phyloP scores from a whole-genome alignment of 2,329 filamentous ascomycete species.

The Ploettnerulaceae sp. region DNA sequence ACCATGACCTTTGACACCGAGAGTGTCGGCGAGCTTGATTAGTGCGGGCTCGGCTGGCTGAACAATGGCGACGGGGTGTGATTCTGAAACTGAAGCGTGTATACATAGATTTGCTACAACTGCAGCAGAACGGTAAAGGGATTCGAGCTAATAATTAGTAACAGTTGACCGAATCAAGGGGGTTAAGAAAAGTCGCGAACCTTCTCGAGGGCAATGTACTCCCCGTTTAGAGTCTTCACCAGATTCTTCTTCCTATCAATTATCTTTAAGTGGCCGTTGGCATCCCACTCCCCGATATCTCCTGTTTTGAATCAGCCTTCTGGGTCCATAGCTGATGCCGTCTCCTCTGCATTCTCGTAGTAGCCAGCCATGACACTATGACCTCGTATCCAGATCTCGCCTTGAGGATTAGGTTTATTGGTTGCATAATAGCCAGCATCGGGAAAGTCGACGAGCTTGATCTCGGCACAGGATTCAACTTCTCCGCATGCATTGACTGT shows the following conservation, averaged over 20 bases:
- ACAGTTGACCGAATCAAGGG: too few species aligned
- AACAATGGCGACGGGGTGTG: slow-evolving; percentile 79
- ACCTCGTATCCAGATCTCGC: slow-evolving; percentile 88
- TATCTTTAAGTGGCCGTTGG: slow-evolving; percentile 66
- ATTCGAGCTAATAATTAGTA: too few species aligned
- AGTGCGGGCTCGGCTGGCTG: slow-evolving; percentile 61
- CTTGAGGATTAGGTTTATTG: slow-evolving; percentile 71
- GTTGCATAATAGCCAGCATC: slow-evolving; percentile 78
- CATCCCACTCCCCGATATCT: slow-evolving; percentile 75
- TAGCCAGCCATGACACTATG: slow-evolving; percentile 71
- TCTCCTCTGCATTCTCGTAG: slow-evolving; percentile 82
- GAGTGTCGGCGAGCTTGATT: slow-evolving; percentile 52
- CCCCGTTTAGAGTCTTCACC: slow-evolving; percentile 89
- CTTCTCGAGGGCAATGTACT: slow-evolving; percentile 97
- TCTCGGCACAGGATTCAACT: slow-evolving; percentile 69
- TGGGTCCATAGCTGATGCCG: slow-evolving; percentile 65
- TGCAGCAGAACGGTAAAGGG: slow-evolving; percentile 76
- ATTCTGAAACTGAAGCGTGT: slow-evolving; percentile 69
- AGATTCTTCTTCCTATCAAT: slow-evolving; percentile 89
- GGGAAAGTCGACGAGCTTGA: slow-evolving; percentile 86
- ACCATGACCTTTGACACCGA: slow-evolving; percentile 58
- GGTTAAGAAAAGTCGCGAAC: too few species aligned
- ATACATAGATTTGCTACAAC: slow-evolving; percentile 84
- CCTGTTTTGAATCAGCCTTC: slow-evolving; percentile 96
- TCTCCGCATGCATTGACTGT: slow-evolving; percentile 73